Evolutionary conservation across 345 rosid species (phyloP).

Genomic region (Streptanthus diversifolius): DNA sequence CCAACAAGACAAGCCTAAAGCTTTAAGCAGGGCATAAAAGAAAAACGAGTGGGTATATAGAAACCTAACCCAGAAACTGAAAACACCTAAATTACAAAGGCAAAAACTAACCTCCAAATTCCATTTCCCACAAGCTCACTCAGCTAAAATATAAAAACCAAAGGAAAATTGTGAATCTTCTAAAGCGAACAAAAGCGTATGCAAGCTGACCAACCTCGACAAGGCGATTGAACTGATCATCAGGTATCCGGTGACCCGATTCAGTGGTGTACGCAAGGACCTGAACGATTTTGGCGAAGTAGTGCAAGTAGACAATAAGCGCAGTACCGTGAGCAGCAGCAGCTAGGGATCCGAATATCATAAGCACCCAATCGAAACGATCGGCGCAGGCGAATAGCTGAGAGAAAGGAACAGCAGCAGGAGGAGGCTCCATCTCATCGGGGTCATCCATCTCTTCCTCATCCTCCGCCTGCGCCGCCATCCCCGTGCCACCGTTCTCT

Average conservation of each 20-base stretch:
- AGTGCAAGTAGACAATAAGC: conserved; percentile 90
- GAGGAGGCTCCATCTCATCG: conserved; percentile 93
- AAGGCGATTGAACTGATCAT: conserved; percentile 53
- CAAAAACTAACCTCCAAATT: not conserved
- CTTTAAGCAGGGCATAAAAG: not conserved
- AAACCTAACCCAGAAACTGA: not conserved
- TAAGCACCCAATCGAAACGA: conserved; percentile 82
- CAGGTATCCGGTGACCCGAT: not conserved
- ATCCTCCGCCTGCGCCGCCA: conserved; percentile 57
- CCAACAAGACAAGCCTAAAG: not conserved
- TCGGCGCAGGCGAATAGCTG: conserved; percentile 84
- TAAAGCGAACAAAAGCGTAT: not conserved
- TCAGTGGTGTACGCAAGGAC: conserved; percentile 40
- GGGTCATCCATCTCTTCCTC: conserved; percentile 84
- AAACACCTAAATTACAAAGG: not conserved
- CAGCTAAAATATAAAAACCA: not conserved
- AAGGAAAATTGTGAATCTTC: not conserved
- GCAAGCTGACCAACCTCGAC: conserved; percentile 54
- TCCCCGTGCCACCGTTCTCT: conserved; percentile 59
- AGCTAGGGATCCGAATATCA: conserved; percentile 85
- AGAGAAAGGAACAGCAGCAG: conserved; percentile 94
- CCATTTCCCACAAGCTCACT: conserved; percentile 9
- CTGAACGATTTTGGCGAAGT: conserved; percentile 76
- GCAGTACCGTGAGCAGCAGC: conserved; percentile 99
- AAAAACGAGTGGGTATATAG: not conserved